Percentiles rank a stretch among this genome's conserved stretches.
phyloP scores from a whole-genome alignment of 495 filamentous ascomycete genomes.

The Thermothielavioides terrestris region DNA sequence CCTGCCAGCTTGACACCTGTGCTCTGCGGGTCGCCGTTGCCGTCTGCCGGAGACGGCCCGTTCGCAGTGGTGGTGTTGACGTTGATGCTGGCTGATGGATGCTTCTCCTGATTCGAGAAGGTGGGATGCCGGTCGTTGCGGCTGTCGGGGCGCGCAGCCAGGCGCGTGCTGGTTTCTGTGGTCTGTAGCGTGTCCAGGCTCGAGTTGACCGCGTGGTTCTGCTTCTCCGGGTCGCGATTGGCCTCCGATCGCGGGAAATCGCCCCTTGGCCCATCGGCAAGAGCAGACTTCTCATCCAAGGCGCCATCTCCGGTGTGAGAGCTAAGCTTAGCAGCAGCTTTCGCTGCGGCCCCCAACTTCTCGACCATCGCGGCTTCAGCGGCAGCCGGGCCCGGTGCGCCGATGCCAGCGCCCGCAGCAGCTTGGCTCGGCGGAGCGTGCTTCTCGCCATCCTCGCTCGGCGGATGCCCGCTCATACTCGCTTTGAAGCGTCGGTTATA shows the following conservation, averaged over 20 bases:
- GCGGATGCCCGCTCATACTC: conserved; percentile 41
- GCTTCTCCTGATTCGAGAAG: conserved; percentile 37
- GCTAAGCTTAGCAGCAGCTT: not conserved
- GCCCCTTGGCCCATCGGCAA: not conserved
- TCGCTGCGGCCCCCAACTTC: conserved; percentile 9
- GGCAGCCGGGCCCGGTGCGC: conserved; percentile 21
- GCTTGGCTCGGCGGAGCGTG: not conserved
- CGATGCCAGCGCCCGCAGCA: conserved; percentile 22
- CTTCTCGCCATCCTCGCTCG: conserved; percentile 31
- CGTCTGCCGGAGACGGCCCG: not conserved
- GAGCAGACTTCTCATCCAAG: conserved; percentile 18
- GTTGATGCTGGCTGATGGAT: conserved; percentile 23
- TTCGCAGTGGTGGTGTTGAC: conserved; percentile 7
- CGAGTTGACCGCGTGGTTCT: conserved; percentile 4
- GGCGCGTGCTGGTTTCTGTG: conserved; percentile 2
- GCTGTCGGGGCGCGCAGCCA: conserved; percentile 10
- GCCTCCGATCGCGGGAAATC: conserved; percentile 2
- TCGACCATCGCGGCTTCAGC: conserved; percentile 10
- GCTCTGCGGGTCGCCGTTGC: not conserved
- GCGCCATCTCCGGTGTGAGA: not conserved
- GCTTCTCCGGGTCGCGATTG: conserved; percentile 33
- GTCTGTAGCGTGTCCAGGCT: conserved; percentile 12
- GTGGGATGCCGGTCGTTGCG: conserved; percentile 37
- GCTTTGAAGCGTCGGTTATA: conserved; percentile 75
- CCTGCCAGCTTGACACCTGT: conserved; percentile 15